Evolutionary conservation across 1,284 basidiomycete genomes (phyloP).

Genomic region (Xerocomus tenax): DNA sequence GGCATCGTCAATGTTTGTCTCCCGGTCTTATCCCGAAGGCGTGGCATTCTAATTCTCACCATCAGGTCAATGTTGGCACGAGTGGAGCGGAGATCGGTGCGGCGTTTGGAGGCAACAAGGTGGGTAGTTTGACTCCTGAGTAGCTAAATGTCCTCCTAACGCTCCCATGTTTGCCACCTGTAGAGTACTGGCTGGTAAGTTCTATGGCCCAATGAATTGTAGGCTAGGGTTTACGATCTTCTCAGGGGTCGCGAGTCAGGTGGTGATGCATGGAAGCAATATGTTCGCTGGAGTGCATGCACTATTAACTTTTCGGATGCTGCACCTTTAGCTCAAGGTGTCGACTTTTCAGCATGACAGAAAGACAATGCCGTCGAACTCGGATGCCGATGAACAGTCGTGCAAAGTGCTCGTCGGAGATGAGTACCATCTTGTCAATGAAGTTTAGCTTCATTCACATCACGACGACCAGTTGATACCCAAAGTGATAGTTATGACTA

Average conservation of each 20-base stretch:
- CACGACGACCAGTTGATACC: conserved; percentile 20
- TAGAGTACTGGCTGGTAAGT: conserved; percentile 76
- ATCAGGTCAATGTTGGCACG: conserved; percentile 82
- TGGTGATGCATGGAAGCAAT: conserved; percentile 95
- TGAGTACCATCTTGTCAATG: conserved; percentile 15
- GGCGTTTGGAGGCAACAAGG: conserved; percentile 92
- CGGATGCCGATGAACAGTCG: conserved; percentile 3
- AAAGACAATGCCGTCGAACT: conserved; percentile 4
- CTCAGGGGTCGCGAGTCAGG: conserved; percentile 91
- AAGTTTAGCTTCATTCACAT: conserved; percentile 21
- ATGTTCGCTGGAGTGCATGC: conserved; percentile 80
- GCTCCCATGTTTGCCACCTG: conserved; percentile 1
- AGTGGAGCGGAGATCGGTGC: conserved; percentile 91
- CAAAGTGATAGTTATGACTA: conserved; percentile 15
- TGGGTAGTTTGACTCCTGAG: conserved; percentile 27
- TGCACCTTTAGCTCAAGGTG: conserved; percentile 86
- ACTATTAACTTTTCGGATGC: conserved; percentile 89
- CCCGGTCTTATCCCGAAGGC: conserved; percentile 9
- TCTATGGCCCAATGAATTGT: not conserved
- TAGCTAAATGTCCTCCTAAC: conserved; percentile 15
- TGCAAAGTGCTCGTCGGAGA: conserved; percentile 13
- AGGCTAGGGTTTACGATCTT: conserved; percentile 13
- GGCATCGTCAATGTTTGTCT: conserved; percentile 72
- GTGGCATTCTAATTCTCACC: conserved; percentile 4
- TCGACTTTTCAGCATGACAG: conserved; percentile 58